Conservation (phyloP, 2,329 filamentous ascomycete genomes). For the Fusarium dlaminii region DNA sequence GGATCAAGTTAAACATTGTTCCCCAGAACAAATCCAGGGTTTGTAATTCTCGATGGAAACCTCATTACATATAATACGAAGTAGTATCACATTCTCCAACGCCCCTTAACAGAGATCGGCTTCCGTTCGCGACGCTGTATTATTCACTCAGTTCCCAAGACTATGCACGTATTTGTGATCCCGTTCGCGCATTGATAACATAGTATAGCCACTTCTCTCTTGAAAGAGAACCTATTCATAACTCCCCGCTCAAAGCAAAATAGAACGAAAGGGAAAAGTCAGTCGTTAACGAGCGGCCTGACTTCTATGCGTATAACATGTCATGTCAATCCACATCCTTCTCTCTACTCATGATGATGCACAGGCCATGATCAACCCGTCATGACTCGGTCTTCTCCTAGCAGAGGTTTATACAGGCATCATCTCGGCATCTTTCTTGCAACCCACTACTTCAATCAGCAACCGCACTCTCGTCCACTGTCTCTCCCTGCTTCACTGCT, state of each 20-base stretch:
- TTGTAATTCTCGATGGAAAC: not conserved
- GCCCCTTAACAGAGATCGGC: slow-evolving; percentile 1
- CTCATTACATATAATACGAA: not conserved
- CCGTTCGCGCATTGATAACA: not conserved
- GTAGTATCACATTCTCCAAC: slow-evolving; percentile 1
- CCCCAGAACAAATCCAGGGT: slow-evolving; percentile 3
- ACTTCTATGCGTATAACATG: slow-evolving; percentile 34
- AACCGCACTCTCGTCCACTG: slow-evolving; percentile 54
- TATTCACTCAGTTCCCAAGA: not conserved
- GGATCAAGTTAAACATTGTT: slow-evolving; percentile 7
- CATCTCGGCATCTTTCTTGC: not conserved
- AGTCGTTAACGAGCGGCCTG: slow-evolving; percentile 40
- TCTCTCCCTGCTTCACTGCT: slow-evolving; percentile 39
- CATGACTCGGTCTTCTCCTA: not conserved
- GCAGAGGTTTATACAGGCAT: not conserved
- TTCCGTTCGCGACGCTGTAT: not conserved
- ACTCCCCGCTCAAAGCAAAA: slow-evolving; percentile 34
- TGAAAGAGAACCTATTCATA: slow-evolving; percentile 13
- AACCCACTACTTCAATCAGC: slow-evolving; percentile 46
- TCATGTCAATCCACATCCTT: slow-evolving; percentile 6
- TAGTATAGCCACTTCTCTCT: slow-evolving; percentile 4
- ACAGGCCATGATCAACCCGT: slow-evolving; percentile 12
- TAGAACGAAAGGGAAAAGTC: slow-evolving; percentile 15
- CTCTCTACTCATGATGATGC: slow-evolving; percentile 9
- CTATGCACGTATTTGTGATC: not conserved